Evolutionary conservation across 176 grass and related monocot species (phyloP).

Genomic region (Musa troglodytarum): DNA sequence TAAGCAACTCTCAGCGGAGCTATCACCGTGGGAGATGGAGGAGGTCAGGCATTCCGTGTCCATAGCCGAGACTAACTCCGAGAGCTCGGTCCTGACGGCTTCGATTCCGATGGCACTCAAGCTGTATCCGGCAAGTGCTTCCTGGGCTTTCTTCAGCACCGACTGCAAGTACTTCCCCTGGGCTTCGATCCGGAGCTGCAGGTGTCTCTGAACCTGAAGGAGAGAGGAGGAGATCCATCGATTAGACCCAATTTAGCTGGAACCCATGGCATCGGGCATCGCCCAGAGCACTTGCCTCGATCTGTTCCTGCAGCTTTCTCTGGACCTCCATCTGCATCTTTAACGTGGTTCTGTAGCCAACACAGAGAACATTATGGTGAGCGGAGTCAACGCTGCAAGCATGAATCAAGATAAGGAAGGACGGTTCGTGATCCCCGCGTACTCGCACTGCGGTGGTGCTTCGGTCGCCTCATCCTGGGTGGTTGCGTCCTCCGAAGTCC

Average conservation of each 20-base stretch:
- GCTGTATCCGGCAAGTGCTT: constrained; percentile 35
- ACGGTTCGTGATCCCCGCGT: neutral
- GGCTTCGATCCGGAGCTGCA: constrained; percentile 91
- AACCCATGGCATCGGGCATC: neutral
- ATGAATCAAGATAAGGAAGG: neutral
- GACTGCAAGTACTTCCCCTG: constrained; percentile 85
- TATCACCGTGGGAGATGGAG: constrained; percentile 23
- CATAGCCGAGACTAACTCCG: constrained; percentile 41
- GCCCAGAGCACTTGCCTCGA: constrained; percentile 31
- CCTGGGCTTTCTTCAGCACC: constrained; percentile 55
- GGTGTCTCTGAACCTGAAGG: constrained; percentile 69
- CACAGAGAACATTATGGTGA: neutral
- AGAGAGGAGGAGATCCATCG: neutral
- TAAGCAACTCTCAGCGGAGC: constrained; percentile 54
- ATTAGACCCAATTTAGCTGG: neutral
- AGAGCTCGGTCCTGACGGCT: constrained; percentile 39
- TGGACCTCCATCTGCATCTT: constrained; percentile 60
- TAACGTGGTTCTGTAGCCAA: constrained; percentile 29
- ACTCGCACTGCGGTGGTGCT: neutral
- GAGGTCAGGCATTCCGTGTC: constrained; percentile 40
- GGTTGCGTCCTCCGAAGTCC: neutral
- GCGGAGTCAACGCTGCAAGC: neutral
- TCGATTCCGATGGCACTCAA: constrained; percentile 19
- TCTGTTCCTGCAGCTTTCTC: constrained; percentile 55
- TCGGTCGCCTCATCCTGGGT: neutral